Evolutionary conservation across 1,139 yeast species (phyloP), one percentile per base, ranked within the genome.

Genomic region (Barnettozyma hawaiiensis): DNA sequence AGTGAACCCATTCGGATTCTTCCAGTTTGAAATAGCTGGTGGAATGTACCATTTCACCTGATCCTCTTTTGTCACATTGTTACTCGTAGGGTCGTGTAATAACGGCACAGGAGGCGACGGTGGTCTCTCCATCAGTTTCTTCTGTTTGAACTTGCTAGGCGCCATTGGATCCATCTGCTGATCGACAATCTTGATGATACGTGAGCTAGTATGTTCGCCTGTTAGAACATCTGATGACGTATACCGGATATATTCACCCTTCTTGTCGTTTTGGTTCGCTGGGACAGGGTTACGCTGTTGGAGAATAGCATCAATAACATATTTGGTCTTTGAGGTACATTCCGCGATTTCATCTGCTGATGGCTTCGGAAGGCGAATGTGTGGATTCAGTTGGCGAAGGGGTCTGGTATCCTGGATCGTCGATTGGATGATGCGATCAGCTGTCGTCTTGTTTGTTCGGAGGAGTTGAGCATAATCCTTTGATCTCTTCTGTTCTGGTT

Each of bases 21-120:
- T 90, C 98, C 98, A 92, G 61, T 87, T 89, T 2, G 97, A 90
- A 1, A 92, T 76, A 1, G 95, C 89, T 0, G 96, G 82, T 0
- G 98, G 97, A 23, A 92, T 87, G 40, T 75, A 73, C 97, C 97
- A 92, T 47, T 78, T 75, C 29, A 76, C 80, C 47, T 81, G 82
- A 46, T 89, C 96, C 53, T 83, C 87, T 32, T 79, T 78, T 0
- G 92, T 76, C n/a, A 84, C 61, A 52, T 73, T 78, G 24, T 12
- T 27, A 3, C 70, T 57, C 2, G 54, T 69, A 7, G 81, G 76
- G 1, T 76, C 69, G 24, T 70, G 65, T 37, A 70, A 49, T 8
- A 74, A 63, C 3, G 79, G 81, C 1, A 71, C 71, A 0, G 89
- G 81, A 0, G 89, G 86, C 1, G 89, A 78, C 0, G 84, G 76